Percentiles rank a stretch among this genome's conserved stretches.
Evolutionary conservation across 2,329 filamentous ascomycete species (phyloP).

Genomic region (Septoria petroselini): DNA sequence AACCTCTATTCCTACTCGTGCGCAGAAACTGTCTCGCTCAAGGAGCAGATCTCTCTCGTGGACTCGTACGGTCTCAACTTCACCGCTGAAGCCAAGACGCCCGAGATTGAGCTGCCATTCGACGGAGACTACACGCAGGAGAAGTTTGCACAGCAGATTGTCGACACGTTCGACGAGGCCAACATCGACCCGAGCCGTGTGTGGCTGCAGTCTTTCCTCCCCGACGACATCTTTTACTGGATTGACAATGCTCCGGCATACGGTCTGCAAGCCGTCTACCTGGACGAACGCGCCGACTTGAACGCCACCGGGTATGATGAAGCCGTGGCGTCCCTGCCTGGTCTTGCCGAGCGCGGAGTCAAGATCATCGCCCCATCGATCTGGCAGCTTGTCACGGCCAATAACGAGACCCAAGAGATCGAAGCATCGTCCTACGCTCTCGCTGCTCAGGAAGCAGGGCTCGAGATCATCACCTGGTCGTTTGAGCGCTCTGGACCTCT

Average conservation of each 20-base stretch:
- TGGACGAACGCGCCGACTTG: constrained; percentile 60
- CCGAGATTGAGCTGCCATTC: constrained; percentile 66
- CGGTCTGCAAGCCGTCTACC: constrained; percentile 60
- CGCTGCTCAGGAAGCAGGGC: constrained; percentile 57
- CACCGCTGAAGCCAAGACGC: constrained; percentile 66
- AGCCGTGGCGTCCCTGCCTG: constrained; percentile 57
- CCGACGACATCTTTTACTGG: constrained; percentile 59
- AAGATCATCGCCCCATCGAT: constrained; percentile 62
- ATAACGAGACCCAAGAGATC: constrained; percentile 51
- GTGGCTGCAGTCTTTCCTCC: constrained; percentile 63
- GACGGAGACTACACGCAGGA: constrained; percentile 61
- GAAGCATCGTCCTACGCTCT: constrained; percentile 62
- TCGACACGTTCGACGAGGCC: constrained; percentile 57
- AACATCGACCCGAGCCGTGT: constrained; percentile 55
- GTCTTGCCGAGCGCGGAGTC: constrained; percentile 57
- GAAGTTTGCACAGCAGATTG: constrained; percentile 62
- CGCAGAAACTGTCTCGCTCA: constrained; percentile 59
- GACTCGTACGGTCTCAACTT: constrained; percentile 60
- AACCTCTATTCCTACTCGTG: constrained; percentile 62
- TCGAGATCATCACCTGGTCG: constrained; percentile 67
- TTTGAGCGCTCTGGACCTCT: constrained; percentile 64
- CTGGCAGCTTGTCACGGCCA: constrained; percentile 57
- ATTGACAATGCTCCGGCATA: constrained; percentile 59
- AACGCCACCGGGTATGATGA: constrained; percentile 49
- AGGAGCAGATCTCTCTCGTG: constrained; percentile 61